Percentiles rank a stretch among this genome's conserved stretches.
Conservation (phyloP, 345 rosid genomes). For the Gossypium anomalum region DNA sequence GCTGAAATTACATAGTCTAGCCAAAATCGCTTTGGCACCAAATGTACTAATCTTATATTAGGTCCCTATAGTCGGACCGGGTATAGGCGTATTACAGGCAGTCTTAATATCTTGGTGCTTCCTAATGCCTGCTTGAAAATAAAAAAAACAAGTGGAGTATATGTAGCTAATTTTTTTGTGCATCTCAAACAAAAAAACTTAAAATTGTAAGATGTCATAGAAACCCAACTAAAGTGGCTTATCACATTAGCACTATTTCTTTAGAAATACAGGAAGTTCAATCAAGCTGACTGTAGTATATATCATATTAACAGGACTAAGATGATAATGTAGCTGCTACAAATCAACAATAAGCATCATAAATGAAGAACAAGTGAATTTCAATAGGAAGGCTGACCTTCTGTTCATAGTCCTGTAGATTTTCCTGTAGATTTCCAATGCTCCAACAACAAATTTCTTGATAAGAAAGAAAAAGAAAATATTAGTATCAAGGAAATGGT, state of each 20-base stretch:
- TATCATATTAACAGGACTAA: background rate
- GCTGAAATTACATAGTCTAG: no score
- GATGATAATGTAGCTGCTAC: background rate
- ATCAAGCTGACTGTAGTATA: background rate
- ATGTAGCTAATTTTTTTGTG: no score
- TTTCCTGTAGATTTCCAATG: slow-evolving; percentile 44
- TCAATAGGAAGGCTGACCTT: slow-evolving; percentile 29
- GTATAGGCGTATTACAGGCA: slow-evolving; percentile 17
- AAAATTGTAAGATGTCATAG: background rate
- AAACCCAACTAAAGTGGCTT: background rate
- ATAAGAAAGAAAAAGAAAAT: background rate
- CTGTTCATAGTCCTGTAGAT: slow-evolving; percentile 34
- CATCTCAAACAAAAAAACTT: no score
- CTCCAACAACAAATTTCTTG: slow-evolving; percentile 50
- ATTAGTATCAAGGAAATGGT: slow-evolving; percentile 3
- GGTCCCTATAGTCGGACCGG: no score
- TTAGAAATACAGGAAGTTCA: background rate
- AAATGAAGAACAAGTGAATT: background rate
- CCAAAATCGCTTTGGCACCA: no score
- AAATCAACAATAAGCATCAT: background rate
- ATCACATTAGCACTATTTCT: background rate
- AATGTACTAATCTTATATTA: no score
- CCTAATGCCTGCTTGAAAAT: slow-evolving; percentile 50
- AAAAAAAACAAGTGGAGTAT: no score
- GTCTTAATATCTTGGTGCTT: slow-evolving; percentile 55